Evolutionary conservation across 305 asterid species (phyloP).

Genomic region (Rubia occidens): DNA sequence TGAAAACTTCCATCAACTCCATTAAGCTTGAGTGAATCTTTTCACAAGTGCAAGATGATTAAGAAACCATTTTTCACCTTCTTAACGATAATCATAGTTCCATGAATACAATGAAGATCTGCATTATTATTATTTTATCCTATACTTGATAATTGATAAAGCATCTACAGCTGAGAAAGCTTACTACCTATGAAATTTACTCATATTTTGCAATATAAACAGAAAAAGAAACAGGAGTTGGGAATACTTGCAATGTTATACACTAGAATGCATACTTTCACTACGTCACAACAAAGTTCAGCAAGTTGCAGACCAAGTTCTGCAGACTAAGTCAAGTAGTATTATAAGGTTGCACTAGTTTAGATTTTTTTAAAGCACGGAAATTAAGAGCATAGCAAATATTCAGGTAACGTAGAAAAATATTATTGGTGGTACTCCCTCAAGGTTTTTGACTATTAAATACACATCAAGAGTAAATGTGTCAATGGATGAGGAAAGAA

Average conservation of each 20-base stretch:
- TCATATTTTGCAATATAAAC: neutral
- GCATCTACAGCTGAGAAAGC: neutral
- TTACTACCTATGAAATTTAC: neutral
- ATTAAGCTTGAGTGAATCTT: neutral
- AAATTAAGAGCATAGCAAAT: neutral
- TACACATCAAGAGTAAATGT: neutral
- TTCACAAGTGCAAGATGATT: neutral
- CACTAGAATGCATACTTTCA: neutral
- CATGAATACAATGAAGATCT: neutral
- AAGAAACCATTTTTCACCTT: neutral
- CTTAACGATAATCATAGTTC: neutral
- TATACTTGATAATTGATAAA: neutral
- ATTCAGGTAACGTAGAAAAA: neutral
- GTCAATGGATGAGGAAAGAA: slow-evolving; percentile 3
- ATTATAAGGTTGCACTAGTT: neutral
- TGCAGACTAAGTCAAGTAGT: neutral
- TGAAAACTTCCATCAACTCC: neutral
- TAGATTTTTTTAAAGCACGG: neutral
- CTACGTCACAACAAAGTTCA: neutral
- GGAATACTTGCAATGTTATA: neutral
- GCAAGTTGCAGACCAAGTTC: neutral
- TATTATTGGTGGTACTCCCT: neutral
- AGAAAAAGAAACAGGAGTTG: neutral
- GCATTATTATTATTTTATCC: neutral
- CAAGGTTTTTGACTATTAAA: neutral